Conservation (phyloP, 2,329 filamentous ascomycete species). For the Colletotrichum musae region DNA sequence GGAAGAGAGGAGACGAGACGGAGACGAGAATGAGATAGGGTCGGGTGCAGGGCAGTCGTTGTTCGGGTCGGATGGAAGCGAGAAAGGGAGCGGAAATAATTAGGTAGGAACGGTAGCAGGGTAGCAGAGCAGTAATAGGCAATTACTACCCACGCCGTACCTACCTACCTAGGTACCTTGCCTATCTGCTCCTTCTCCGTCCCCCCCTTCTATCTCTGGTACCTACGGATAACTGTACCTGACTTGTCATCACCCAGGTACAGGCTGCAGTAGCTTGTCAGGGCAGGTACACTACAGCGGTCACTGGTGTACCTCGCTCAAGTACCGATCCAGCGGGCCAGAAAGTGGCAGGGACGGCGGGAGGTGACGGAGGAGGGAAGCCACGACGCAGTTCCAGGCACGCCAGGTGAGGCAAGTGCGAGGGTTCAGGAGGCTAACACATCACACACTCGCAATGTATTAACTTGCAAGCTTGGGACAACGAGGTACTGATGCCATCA, state of each 20-base stretch:
- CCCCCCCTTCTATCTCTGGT: too few species aligned
- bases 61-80: conserved; percentile 9
- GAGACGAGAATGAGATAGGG: not conserved
- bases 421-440: too few species aligned
- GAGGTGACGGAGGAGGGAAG: conserved; percentile 25
- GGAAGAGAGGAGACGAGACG: conserved; percentile 4
- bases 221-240: too few species aligned
- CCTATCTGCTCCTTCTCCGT: too few species aligned
- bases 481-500: not conserved
- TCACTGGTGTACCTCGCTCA: not conserved
- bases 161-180: not conserved
- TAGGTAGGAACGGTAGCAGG: conserved; percentile 1
- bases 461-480: not conserved
- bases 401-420: too few species aligned
- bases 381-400: not conserved
- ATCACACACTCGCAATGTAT: too few species aligned
- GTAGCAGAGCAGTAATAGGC: not conserved
- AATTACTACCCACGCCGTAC: not conserved
- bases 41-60: not conserved
- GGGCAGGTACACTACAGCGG: too few species aligned
- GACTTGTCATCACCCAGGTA: too few species aligned
- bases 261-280: not conserved
- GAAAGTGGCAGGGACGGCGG: conserved; percentile 17
- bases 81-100: conserved; percentile 3
- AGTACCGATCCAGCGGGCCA: not conserved